Percentiles rank a stretch among this genome's conserved stretches.
Evolutionary conservation across 2,329 filamentous ascomycete species (phyloP).

Genomic region (Exophiala oligosperma): DNA sequence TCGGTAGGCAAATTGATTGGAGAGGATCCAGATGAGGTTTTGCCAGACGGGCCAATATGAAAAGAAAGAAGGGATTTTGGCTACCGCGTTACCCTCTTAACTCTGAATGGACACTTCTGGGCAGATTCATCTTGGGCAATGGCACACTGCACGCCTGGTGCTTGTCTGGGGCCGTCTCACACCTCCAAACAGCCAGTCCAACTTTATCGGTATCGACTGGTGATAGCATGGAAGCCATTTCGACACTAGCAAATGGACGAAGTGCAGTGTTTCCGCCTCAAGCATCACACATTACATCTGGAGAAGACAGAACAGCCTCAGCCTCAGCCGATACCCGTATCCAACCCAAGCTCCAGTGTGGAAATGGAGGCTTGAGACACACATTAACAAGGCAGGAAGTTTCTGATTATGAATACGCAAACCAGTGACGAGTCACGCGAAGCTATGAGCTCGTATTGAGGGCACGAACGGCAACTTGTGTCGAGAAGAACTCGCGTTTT

Average conservation of each 20-base stretch:
- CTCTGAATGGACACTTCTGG: neutral
- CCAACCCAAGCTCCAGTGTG: no score
- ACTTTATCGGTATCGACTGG: no score
- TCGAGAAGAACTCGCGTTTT: neutral
- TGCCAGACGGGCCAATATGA: conserved; percentile 36
- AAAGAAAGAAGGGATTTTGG: neutral
- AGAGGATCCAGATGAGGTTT: conserved; percentile 55
- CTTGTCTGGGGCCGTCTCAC: neutral
- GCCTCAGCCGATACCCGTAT: no score
- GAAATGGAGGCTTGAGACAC: neutral
- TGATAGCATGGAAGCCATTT: no score
- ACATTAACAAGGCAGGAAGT: neutral
- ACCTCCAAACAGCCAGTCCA: neutral
- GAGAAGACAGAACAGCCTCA: no score
- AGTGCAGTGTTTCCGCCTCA: no score
- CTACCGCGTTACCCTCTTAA: neutral
- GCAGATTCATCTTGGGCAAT: neutral
- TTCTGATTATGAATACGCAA: neutral
- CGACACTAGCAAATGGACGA: no score
- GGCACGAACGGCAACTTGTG: neutral
- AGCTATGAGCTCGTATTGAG: neutral
- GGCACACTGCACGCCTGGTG: no score
- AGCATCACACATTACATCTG: no score
- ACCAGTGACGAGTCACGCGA: neutral
- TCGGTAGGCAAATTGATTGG: conserved; percentile 67